Conservation (phyloP, 306 rosid species). For the Prunus mira region DNA sequence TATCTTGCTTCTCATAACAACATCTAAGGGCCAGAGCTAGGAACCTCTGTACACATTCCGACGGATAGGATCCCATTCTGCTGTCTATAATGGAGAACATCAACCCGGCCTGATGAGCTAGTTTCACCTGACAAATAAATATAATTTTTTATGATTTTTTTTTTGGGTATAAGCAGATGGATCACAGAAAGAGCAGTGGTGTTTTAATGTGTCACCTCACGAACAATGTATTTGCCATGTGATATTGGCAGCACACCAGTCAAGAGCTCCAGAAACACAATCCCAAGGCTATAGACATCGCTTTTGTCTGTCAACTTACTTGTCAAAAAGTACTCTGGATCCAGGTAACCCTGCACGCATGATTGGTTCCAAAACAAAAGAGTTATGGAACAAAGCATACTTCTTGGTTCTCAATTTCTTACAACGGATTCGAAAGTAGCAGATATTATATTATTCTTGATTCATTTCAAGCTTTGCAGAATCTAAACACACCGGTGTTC, state of each 20-base stretch:
- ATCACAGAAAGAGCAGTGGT: not conserved
- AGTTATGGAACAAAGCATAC: not conserved
- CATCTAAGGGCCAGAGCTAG: constrained; percentile 55
- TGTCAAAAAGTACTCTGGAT: constrained; percentile 73
- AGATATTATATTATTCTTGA: not conserved
- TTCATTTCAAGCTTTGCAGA: not conserved
- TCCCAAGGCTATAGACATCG: constrained; percentile 77
- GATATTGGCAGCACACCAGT: constrained; percentile 65
- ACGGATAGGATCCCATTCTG: constrained; percentile 53
- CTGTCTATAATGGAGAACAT: constrained; percentile 49
- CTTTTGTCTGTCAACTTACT: constrained; percentile 73
- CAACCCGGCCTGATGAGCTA: constrained; percentile 46
- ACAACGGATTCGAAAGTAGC: not conserved
- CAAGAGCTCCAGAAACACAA: constrained; percentile 69
- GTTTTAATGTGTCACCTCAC: constrained; percentile 46
- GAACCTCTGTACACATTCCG: constrained; percentile 54
- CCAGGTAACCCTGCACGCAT: constrained; percentile 65
- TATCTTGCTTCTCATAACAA: constrained; percentile 56
- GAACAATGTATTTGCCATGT: constrained; percentile 75
- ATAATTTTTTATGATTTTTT: not conserved
- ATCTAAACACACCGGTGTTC: constrained; percentile 77
- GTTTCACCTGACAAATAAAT: constrained; percentile 41
- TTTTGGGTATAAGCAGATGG: too few relatives aligned
- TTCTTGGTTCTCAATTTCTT: not conserved
- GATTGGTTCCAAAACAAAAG: not conserved